Evolutionary conservation across 2,329 filamentous ascomycete species (phyloP), one percentile per base, ranked within the genome.

Genomic region (Botrytis cinerea): DNA sequence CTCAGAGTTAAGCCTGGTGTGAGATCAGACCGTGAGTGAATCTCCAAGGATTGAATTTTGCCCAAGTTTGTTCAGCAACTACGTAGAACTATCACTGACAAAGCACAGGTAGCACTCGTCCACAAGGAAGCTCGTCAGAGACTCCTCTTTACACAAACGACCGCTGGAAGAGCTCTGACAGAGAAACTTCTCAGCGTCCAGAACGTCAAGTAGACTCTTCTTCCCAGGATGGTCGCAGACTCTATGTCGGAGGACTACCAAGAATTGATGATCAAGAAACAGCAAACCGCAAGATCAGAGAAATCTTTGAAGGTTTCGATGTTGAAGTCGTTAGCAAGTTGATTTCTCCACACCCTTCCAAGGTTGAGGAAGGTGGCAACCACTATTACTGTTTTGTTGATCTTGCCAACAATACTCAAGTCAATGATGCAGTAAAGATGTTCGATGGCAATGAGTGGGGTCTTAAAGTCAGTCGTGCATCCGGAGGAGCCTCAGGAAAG

Each of bases 361-460:
- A 85, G 73, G 83, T 82, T 40, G 80, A 83, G n/a, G 83, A 84
- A 59, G 82, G 84, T 0, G 88, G 87, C 45, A 86, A 88, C 75
- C 85, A 89, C 78, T 87, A 91, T 81, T 91, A 89, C 80, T 88
- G 88, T 77, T 92, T 91, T 74, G 87, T 92, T n/a, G 89, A 92
- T 77, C 86, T 92, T 73, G 83, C 82, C 66, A 87, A 84, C 9
- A 79, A 82, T 0, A 85, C 89, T 70, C 86, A 91, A 75, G 88
- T 88, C 0, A 80, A 85, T 48, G 81, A 81, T 16, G 89, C 88
- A 35, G 83, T 88, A 73, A 78, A 83, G 12, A 81, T 81, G 2
- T 74, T 88, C 18, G 60, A 80, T 72, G 75, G 75, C 60, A 68
- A 73, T 20, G 71, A 78, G 38, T 75, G 76, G 75, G 73, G 70